Evolutionary conservation across 371 early-diverging fungal species (phyloP).

Genomic region (Mortierella sp.): DNA sequence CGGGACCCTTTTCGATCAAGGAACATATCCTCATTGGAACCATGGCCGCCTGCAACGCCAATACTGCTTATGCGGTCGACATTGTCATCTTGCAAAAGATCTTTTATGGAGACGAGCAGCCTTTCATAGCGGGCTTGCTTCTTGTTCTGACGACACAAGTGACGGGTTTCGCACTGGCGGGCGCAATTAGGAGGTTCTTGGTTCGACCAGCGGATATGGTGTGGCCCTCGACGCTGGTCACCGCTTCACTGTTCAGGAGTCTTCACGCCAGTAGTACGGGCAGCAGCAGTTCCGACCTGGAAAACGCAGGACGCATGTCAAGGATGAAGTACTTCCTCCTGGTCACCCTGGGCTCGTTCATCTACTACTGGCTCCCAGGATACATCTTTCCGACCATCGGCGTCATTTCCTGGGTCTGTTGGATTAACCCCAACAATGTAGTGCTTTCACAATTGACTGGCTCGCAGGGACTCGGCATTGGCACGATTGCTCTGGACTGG

Average conservation of each 20-base stretch:
- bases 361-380: constrained; percentile 70
- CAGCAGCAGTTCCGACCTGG: background rate
- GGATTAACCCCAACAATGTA: constrained; percentile 61
- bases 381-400: constrained; percentile 65
- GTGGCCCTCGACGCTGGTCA: constrained; percentile 81
- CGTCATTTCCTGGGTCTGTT: constrained; percentile 70
- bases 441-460: constrained; percentile 61
- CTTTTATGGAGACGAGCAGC: constrained; percentile 72
- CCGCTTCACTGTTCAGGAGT: constrained; percentile 70
- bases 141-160: constrained; percentile 80
- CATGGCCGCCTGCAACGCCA: constrained; percentile 58
- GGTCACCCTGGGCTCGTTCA: constrained; percentile 58
- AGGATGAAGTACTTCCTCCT: constrained; percentile 69
- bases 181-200: constrained; percentile 78
- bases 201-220: constrained; percentile 90
- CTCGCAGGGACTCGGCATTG: constrained; percentile 64
- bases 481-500: constrained; percentile 70
- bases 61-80: constrained; percentile 82
- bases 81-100: constrained; percentile 78
- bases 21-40: constrained; percentile 76
- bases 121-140: constrained; percentile 70
- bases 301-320: constrained; percentile 40
- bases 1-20: constrained; percentile 83
- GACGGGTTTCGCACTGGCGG: constrained; percentile 87
- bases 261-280: constrained; percentile 65